Percentiles rank a stretch among this genome's conserved stretches.
phyloP scores from a whole-genome alignment of 148 eudicot genomes.

The Silene latifolia region DNA sequence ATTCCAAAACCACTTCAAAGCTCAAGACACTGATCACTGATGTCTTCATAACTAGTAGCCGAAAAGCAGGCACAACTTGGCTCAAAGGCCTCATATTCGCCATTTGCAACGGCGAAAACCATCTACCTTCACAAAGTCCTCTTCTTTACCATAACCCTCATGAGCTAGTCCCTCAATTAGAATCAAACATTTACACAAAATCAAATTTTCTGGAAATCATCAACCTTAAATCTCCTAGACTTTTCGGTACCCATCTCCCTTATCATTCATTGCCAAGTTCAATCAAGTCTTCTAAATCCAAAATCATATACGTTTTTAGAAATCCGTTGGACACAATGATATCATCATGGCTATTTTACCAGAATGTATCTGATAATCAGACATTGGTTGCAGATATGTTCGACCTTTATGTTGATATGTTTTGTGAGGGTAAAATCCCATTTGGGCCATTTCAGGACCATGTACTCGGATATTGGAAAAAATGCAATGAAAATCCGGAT shows the following conservation, averaged over 20 bases:
- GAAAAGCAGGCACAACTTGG: slow-evolving; percentile 38
- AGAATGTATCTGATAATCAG: background rate
- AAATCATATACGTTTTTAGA: slow-evolving; percentile 25
- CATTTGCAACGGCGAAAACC: slow-evolving; percentile 15
- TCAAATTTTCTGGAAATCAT: slow-evolving; percentile 13
- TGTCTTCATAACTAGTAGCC: too few relatives aligned
- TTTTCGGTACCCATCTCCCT: slow-evolving; percentile 51
- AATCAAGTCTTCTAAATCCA: slow-evolving; percentile 25
- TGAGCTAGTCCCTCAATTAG: slow-evolving; percentile 30
- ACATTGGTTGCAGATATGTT: slow-evolving; percentile 14
- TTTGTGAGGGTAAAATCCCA: slow-evolving; percentile 27
- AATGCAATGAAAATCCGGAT: slow-evolving; percentile 19
- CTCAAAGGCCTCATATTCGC: slow-evolving; percentile 29
- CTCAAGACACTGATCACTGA: too few relatives aligned
- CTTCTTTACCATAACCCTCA: slow-evolving; percentile 29
- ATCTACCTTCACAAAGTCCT: slow-evolving; percentile 14
- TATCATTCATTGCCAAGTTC: slow-evolving; percentile 35
- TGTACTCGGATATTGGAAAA: slow-evolving; percentile 32
- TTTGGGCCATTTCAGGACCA: slow-evolving; percentile 33
- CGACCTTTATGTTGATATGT: slow-evolving; percentile 17
- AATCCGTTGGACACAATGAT: slow-evolving; percentile 33
- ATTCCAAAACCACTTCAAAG: slow-evolving; percentile 34
- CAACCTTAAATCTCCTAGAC: slow-evolving; percentile 15
- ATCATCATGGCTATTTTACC: slow-evolving; percentile 23
- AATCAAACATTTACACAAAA: slow-evolving; percentile 24